Conservation (phyloP, 2,329 filamentous ascomycete species). For the Fusarium aywerte region DNA sequence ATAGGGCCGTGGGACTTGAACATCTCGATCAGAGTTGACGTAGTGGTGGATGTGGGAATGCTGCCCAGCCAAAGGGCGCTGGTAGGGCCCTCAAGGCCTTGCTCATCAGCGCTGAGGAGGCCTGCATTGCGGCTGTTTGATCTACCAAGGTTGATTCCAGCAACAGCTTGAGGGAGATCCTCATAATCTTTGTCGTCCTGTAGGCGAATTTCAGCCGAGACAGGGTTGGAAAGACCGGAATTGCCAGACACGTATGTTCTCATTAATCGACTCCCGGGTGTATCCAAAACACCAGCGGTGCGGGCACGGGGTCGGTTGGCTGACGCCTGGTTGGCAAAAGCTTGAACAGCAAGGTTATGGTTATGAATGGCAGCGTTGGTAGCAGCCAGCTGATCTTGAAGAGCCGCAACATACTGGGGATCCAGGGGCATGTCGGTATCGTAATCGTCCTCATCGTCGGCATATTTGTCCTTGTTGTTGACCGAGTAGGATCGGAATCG, state of each 20-base stretch:
- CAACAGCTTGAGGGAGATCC: slow-evolving; percentile 82
- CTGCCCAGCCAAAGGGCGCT: slow-evolving; percentile 96
- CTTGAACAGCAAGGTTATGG: slow-evolving; percentile 93
- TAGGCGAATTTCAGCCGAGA: slow-evolving; percentile 79
- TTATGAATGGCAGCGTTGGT: slow-evolving; percentile 81
- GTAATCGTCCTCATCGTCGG: slow-evolving; percentile 85
- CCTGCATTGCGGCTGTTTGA: slow-evolving; percentile 74
- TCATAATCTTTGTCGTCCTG: slow-evolving; percentile 82
- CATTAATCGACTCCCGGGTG: slow-evolving; percentile 72
- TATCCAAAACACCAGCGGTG: slow-evolving; percentile 91
- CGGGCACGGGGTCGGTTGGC: slow-evolving; percentile 86
- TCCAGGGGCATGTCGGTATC: slow-evolving; percentile 64
- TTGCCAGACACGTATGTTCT: slow-evolving; percentile 80
- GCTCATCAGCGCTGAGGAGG: slow-evolving; percentile 78
- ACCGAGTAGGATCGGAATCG: slow-evolving; percentile 97
- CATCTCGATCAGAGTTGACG: slow-evolving; percentile 92
- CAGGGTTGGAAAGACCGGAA: slow-evolving; percentile 75
- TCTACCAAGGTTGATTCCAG: slow-evolving; percentile 77
- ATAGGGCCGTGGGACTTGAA: slow-evolving; percentile 95
- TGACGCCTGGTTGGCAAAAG: slow-evolving; percentile 86
- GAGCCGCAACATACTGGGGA: slow-evolving; percentile 67
- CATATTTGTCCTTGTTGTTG: slow-evolving; percentile 98
- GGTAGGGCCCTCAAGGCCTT: slow-evolving; percentile 86
- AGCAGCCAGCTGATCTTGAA: slow-evolving; percentile 71
- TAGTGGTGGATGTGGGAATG: slow-evolving; percentile 96